Evolutionary conservation across 495 filamentous ascomycete genomes (phyloP).

Genomic region (Xylaria acuta): DNA sequence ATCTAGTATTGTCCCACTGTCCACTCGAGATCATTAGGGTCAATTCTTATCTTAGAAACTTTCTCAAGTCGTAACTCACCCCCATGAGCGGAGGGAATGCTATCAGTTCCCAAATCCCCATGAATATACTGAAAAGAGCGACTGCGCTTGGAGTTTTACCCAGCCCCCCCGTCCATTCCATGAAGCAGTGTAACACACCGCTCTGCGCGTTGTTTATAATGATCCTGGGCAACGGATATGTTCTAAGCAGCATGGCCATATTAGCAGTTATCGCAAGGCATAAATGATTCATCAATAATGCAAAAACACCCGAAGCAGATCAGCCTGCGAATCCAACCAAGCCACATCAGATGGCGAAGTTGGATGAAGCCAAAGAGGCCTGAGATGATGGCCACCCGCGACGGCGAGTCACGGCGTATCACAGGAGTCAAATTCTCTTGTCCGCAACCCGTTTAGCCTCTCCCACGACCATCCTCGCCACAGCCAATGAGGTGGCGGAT

Average conservation of each 20-base stretch:
- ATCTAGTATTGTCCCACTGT: constrained; percentile 4
- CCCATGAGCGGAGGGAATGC: background rate
- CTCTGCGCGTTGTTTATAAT: constrained; percentile 3
- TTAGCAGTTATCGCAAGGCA: constrained; percentile 23
- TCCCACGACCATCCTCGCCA: background rate
- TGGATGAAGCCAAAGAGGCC: constrained; percentile 2
- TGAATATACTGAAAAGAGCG: too few relatives aligned
- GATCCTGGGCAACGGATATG: constrained; percentile 2
- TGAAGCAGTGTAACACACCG: constrained; percentile 26
- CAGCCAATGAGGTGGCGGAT: constrained; percentile 16
- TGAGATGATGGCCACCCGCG: constrained; percentile 9
- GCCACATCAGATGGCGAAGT: constrained; percentile 9
- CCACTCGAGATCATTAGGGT: background rate
- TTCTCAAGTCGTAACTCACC: background rate
- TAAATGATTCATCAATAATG: background rate
- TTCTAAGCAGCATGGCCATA: background rate
- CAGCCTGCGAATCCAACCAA: constrained; percentile 17
- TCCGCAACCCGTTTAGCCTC: constrained; percentile 16
- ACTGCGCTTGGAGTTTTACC: constrained; percentile 5
- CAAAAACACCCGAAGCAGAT: constrained; percentile 15
- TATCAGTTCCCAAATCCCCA: too few relatives aligned
- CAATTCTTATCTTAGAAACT: background rate
- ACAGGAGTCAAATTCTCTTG: constrained; percentile 8
- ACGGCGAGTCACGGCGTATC: constrained; percentile 16
- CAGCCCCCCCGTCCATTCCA: constrained; percentile 7